A percentile compares a stretch with the other conserved stretches of the same genome.
These are phyloP conservation scores for Saturnispora hagleri DNA, from an alignment of 805 yeast species.

Conservation along the genomic window DNA sequence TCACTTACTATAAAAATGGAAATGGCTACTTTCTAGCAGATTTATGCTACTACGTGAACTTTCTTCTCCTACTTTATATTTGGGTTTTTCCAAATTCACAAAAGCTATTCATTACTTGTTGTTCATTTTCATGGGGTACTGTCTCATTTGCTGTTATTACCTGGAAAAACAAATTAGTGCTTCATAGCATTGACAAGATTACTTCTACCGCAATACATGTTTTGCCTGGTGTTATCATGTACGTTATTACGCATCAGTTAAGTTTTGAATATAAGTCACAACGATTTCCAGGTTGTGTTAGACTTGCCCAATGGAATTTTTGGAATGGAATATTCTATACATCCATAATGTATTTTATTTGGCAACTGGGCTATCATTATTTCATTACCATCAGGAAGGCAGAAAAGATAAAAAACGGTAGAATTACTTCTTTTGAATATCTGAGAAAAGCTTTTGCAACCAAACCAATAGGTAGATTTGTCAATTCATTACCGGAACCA, in stretches of 20 bases:
- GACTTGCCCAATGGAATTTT: slow-evolving; percentile 62
- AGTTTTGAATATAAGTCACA: slow-evolving; percentile 35
- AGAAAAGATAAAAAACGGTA: slow-evolving; percentile 76
- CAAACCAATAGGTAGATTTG: slow-evolving; percentile 60
- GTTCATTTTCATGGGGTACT: slow-evolving; percentile 83
- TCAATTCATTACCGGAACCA: slow-evolving; percentile 73
- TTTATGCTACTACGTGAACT: slow-evolving; percentile 83
- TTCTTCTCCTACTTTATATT: slow-evolving; percentile 55
- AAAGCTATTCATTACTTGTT: slow-evolving; percentile 70
- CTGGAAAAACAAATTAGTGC: slow-evolving; percentile 89
- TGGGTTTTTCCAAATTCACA: slow-evolving; percentile 78
- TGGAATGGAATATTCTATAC: slow-evolving; percentile 67
- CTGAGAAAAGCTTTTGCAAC: slow-evolving; percentile 63
- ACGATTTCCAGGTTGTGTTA: slow-evolving; percentile 77
- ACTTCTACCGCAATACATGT: slow-evolving; percentile 88
- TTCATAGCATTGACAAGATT: slow-evolving; percentile 86
- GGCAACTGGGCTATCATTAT: slow-evolving; percentile 89
- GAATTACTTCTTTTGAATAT: slow-evolving; percentile 81
- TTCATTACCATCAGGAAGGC: slow-evolving; percentile 78
- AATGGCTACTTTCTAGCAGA: slow-evolving; percentile 88
- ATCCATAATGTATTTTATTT: slow-evolving; percentile 68
- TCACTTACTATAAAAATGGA: slow-evolving; percentile 69
- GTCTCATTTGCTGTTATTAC: slow-evolving; percentile 88
- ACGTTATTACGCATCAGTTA: slow-evolving; percentile 77
- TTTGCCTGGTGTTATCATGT: slow-evolving; percentile 81